Percentiles rank a stretch among this genome's conserved stretches.
Conservation (phyloP, 768 basidiomycete genomes). For the Fomitopsis pulvina region DNA sequence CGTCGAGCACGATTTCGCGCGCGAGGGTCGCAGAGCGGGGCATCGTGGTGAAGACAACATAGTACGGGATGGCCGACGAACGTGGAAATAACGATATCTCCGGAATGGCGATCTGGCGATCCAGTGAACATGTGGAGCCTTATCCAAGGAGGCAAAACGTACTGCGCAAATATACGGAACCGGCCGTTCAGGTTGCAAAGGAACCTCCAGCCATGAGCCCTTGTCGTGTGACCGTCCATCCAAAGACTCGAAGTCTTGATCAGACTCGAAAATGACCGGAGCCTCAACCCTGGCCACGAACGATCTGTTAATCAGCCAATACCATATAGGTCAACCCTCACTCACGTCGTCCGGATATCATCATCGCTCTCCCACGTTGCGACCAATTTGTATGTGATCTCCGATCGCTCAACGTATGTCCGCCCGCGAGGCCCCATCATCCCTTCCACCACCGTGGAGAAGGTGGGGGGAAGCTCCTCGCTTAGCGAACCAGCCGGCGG, state of each 20-base stretch:
- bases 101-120: slow-evolving; percentile 55
- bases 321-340: neutral
- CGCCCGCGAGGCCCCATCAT: slow-evolving; percentile 20
- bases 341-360: slow-evolving; percentile 42
- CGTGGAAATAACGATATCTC: slow-evolving; percentile 56
- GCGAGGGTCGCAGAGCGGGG: slow-evolving; percentile 48
- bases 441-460: slow-evolving; percentile 33
- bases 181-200: slow-evolving; percentile 50
- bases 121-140: slow-evolving; percentile 1
- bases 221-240: slow-evolving; percentile 39
- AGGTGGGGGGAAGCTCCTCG: slow-evolving; percentile 60
- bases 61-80: slow-evolving; percentile 57
- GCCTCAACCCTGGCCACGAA: slow-evolving; percentile 46
- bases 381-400: slow-evolving; percentile 48
- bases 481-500: slow-evolving; percentile 41
- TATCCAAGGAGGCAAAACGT: slow-evolving; percentile 21
- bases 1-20: slow-evolving; percentile 63
- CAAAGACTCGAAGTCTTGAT: slow-evolving; percentile 50
- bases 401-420: slow-evolving; percentile 27
- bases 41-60: slow-evolving; percentile 64
- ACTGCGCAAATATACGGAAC: slow-evolving; percentile 66
- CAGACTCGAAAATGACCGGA: slow-evolving; percentile 56
- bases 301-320: slow-evolving; percentile 2
- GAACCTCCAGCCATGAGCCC: slow-evolving; percentile 64
- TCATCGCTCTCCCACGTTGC: slow-evolving; percentile 55